phyloP scores from a whole-genome alignment of 1,139 yeast genomes.

The Kodamaea plutei region DNA sequence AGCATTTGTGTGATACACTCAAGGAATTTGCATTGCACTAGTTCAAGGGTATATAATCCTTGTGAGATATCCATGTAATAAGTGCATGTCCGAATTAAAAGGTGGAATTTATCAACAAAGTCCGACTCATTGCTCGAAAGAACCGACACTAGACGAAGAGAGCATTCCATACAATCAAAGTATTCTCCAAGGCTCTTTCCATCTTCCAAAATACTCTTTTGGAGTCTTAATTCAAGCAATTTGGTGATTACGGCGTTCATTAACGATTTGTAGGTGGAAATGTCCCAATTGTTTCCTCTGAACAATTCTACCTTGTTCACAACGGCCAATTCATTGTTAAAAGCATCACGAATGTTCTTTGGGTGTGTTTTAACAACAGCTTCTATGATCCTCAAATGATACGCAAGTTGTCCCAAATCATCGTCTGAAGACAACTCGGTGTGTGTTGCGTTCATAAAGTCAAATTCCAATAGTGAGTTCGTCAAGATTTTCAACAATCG shows the following conservation, averaged over 20 bases:
- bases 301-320: conserved; percentile 36
- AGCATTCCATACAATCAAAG: conserved; percentile 25
- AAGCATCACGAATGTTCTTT: conserved; percentile 39
- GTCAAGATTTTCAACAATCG: conserved; percentile 56
- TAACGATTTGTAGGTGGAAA: conserved; percentile 61
- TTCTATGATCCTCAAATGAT: conserved; percentile 49
- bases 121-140: conserved; percentile 50
- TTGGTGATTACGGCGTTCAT: conserved; percentile 44
- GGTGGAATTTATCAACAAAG: conserved; percentile 37
- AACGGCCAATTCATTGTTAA: conserved; percentile 54
- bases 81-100: conserved; percentile 26
- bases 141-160: conserved; percentile 40
- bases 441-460: conserved; percentile 24
- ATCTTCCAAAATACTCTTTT: conserved; percentile 19
- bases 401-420: conserved; percentile 58
- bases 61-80: conserved; percentile 15
- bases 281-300: conserved; percentile 44
- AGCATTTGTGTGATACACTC: conserved; percentile 30
- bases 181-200: conserved; percentile 19
- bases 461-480: conserved; percentile 44
- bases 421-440: conserved; percentile 27
- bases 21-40: conserved; percentile 27
- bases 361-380: conserved; percentile 46
- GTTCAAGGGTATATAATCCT: conserved; percentile 23
- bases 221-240: conserved; percentile 34